Evolutionary conservation across 169 alveolate genomes (phyloP).

Genomic region (Pseudocohnilembus persalinus): DNA sequence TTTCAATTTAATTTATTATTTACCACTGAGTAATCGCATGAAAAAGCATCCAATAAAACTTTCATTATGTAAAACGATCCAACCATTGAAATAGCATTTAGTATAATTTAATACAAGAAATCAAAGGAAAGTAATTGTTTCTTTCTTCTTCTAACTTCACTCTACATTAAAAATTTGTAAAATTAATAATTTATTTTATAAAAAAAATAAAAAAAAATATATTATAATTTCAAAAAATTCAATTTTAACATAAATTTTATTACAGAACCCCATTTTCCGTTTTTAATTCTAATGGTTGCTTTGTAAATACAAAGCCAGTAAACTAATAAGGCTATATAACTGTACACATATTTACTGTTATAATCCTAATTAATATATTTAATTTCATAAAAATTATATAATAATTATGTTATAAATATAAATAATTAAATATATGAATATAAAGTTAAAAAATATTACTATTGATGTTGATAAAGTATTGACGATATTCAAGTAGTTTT

Average conservation of each 20-base stretch:
- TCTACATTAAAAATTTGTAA: constrained; percentile 2
- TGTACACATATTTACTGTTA: neutral
- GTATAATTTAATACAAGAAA: neutral
- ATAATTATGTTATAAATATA: neutral
- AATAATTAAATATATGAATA: no score
- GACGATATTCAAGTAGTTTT: neutral
- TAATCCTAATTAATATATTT: neutral
- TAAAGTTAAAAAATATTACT: no score
- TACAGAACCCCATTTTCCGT: constrained; percentile 11
- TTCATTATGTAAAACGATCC: neutral
- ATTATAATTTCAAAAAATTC: neutral
- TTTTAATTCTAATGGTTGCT: constrained; percentile 11
- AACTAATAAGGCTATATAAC: neutral
- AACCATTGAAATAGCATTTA: neutral
- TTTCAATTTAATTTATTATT: no score
- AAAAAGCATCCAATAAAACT: constrained; percentile 5
- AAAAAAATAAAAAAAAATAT: neutral
- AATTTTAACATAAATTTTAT: neutral
- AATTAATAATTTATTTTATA: neutral
- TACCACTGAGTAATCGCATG: constrained; percentile 20
- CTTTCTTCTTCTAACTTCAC: constrained; percentile 12
- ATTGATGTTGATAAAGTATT: neutral
- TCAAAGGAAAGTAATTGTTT: neutral
- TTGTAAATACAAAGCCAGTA: constrained; percentile 6
- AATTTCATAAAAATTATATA: no score